Evolutionary conservation across 768 basidiomycete species (phyloP).

Genomic region (Hysterangium stoloniferum): DNA sequence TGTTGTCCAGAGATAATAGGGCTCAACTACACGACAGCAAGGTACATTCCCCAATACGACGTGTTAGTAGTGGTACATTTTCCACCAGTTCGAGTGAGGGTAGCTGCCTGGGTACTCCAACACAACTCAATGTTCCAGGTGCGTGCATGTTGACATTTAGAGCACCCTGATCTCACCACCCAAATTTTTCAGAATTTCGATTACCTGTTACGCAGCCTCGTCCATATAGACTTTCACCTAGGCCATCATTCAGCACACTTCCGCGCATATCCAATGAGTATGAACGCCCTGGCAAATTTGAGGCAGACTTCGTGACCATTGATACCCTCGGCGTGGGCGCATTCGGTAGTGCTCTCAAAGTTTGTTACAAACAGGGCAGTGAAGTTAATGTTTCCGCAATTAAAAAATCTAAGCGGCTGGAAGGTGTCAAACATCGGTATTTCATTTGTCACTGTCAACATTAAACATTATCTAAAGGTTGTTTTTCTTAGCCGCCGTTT

Average conservation of each 20-base stretch:
- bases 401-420: conserved; percentile 90
- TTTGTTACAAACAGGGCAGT: conserved; percentile 47
- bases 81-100: conserved; percentile 59
- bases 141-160: conserved; percentile 13
- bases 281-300: conserved; percentile 59
- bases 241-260: conserved; percentile 21
- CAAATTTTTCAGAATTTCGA: conserved; percentile 3
- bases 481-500: conserved; percentile 57
- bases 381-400: conserved; percentile 62
- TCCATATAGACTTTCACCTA: conserved; percentile 27
- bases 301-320: conserved; percentile 71
- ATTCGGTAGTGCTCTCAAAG: conserved; percentile 90
- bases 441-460: conserved; percentile 4
- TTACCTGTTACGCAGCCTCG: conserved; percentile 49
- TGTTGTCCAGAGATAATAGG: background rate
- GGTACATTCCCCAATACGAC: conserved; percentile 58
- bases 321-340: conserved; percentile 85
- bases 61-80: conserved; percentile 77
- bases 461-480: conserved; percentile 7
- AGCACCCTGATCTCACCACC: background rate
- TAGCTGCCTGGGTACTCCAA: conserved; percentile 47
- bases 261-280: conserved; percentile 22
- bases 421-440: conserved; percentile 86
- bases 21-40: background rate
- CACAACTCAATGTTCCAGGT: conserved; percentile 46